phyloP scores from a whole-genome alignment of 2,329 filamentous ascomycete species.

The Clarireedia homoeocarpa region DNA sequence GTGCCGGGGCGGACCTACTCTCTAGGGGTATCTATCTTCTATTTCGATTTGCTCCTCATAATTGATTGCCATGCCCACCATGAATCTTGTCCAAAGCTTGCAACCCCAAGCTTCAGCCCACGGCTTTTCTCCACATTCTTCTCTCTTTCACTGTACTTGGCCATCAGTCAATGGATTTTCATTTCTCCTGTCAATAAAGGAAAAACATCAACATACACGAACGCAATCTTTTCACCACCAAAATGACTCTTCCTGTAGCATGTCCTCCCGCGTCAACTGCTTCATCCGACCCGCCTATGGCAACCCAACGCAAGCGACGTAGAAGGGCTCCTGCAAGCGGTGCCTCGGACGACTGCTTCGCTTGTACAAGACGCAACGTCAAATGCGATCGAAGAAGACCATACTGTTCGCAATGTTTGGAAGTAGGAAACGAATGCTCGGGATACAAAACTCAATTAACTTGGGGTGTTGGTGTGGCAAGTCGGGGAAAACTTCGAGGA shows the following conservation, averaged over 20 bases:
- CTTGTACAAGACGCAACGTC: conserved; percentile 74
- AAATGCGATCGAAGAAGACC: conserved; percentile 88
- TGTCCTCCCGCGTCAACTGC: conserved; percentile 24
- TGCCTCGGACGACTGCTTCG: conserved; percentile 90
- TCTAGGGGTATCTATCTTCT: conserved; percentile 9
- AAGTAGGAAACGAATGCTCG: conserved; percentile 85
- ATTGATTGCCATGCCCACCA: conserved; percentile 20
- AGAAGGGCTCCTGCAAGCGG: conserved; percentile 83
- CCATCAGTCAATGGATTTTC: conserved; percentile 7
- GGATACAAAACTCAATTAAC: conserved; percentile 96
- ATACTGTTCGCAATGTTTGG: conserved; percentile 91
- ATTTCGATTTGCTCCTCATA: conserved; percentile 19
- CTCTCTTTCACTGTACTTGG: conserved; percentile 8
- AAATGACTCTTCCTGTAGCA: conserved; percentile 29
- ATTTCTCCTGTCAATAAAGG: conserved; percentile 6
- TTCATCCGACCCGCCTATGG: conserved; percentile 24
- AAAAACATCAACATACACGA: not conserved
- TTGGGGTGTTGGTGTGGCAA: conserved; percentile 93
- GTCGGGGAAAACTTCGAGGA: conserved; percentile 86
- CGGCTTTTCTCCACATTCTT: conserved; percentile 9
- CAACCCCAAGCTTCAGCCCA: conserved; percentile 11
- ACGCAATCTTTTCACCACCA: conserved; percentile 6
- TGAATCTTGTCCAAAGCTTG: conserved; percentile 8
- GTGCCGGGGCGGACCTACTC: conserved; percentile 9
- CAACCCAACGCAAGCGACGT: conserved; percentile 53